Evolutionary conservation across 169 alveolate species (phyloP), one percentile per base, ranked within the genome.

Genomic region (Nephromyces sp.): DNA sequence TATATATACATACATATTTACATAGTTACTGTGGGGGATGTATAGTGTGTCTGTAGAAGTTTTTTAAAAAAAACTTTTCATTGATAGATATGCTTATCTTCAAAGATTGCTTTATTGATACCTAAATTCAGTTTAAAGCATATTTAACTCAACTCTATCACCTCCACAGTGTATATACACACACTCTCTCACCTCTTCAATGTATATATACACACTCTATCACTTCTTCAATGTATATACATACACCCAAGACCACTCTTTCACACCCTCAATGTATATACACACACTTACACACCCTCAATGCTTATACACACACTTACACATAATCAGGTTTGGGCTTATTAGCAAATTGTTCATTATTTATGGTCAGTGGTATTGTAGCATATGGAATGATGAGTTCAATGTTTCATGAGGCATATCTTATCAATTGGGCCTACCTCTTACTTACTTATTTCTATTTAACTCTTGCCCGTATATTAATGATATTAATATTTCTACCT

Each of bases 331-430:
- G 89, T 0, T 66, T 89, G 51, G 66, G 87, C 22, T 62, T 86
- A 32, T 81, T 88, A 81, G 92, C 90, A 35, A 89, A 88, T 72
- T 88, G 90, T 33, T 77, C 90, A 15, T 89, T 89, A 32, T 89
- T 89, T 57, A 68, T 88, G 63, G 83, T 89, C 51, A 81, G 90
- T 25, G 95, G 95, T 22, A 86, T 90, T 3, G 80, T 88, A 3
- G 81, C 94, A 0, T 72, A 85, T 29, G 93, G 95, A 1, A 88
- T 89, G 93, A 78, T 84, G 90, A 75, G 89, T 69, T 70, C 72
- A 74, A 79, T 74, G 21, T 78, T 70, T 32, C 3, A 64, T 30
- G 35, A 35, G 77, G 8, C 78, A 57, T 5, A 22, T 83, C 35
- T 32, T 66, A 2, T 25, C 15, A 43, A n/a, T 15, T 67, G 76